phyloP scores from a whole-genome alignment of 1,284 basidiomycete genomes.

The Apiotrichum gamsii region DNA sequence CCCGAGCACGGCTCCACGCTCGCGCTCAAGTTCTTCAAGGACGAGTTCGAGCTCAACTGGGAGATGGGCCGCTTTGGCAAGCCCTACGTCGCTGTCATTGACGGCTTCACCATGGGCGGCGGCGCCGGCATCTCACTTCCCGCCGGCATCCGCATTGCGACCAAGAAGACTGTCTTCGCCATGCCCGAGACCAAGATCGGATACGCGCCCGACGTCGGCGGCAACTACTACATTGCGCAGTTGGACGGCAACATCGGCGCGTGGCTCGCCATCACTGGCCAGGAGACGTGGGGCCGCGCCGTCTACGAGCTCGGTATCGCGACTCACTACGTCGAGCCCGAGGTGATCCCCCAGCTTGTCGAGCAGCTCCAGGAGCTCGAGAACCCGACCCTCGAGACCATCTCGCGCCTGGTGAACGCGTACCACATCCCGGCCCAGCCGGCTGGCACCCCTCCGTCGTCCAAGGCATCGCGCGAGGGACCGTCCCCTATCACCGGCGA shows the following conservation, averaged over 20 bases:
- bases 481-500: conserved; percentile 57
- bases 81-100: conserved; percentile 83
- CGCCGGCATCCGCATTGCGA: conserved; percentile 86
- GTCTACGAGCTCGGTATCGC: conserved; percentile 84
- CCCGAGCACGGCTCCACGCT: conserved; percentile 44
- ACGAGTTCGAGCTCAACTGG: conserved; percentile 91
- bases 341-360: conserved; percentile 61
- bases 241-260: conserved; percentile 88
- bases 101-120: conserved; percentile 92
- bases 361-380: conserved; percentile 43
- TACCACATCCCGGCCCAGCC: conserved; percentile 21
- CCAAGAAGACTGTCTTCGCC: conserved; percentile 85
- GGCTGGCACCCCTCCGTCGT: conserved; percentile 60
- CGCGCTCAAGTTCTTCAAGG: conserved; percentile 79
- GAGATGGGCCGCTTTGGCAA: conserved; percentile 70
- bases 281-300: conserved; percentile 64
- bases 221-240: conserved; percentile 78
- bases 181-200: conserved; percentile 96
- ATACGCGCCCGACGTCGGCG: conserved; percentile 62
- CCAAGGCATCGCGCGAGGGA: conserved; percentile 55
- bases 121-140: conserved; percentile 86
- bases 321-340: conserved; percentile 78
- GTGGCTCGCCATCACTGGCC: conserved; percentile 86
- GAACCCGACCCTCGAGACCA: conserved; percentile 21
- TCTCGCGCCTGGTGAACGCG: conserved; percentile 24